Conservation (phyloP, 257 asterid genomes). For the Scutellaria galericulata region DNA sequence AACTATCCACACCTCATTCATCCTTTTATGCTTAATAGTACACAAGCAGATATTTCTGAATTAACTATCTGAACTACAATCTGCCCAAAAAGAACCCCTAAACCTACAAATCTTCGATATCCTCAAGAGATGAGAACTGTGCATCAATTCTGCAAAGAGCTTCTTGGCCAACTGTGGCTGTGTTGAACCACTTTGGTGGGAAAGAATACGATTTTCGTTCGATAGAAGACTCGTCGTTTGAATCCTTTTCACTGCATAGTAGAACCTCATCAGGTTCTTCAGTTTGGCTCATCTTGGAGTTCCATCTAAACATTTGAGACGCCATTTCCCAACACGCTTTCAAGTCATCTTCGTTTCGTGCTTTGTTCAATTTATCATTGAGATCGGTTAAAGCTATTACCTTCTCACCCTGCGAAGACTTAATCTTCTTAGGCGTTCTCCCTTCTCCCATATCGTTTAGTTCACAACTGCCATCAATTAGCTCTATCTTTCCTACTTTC, state of each 20-base stretch:
- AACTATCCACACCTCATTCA: too few relatives aligned
- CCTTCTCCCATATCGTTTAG: constrained; percentile 58
- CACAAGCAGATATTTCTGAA: neutral
- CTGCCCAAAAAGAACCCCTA: neutral
- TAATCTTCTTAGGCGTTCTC: constrained; percentile 54
- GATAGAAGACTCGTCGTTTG: constrained; percentile 25
- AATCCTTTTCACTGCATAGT: constrained; percentile 34
- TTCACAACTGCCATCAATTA: constrained; percentile 41
- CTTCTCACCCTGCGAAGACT: constrained; percentile 55
- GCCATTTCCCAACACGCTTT: constrained; percentile 67
- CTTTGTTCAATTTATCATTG: constrained; percentile 72
- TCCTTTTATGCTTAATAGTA: too few relatives aligned
- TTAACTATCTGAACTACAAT: constrained; percentile 6
- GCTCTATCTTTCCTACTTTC: constrained; percentile 55
- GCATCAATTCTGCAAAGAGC: constrained; percentile 53
- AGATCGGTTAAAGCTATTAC: constrained; percentile 56
- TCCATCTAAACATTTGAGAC: constrained; percentile 50
- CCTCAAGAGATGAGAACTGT: constrained; percentile 67
- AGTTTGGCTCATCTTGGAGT: constrained; percentile 31
- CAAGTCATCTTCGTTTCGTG: constrained; percentile 76
- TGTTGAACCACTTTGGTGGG: constrained; percentile 65
- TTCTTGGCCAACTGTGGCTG: constrained; percentile 53
- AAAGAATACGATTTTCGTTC: constrained; percentile 30
- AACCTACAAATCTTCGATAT: constrained; percentile 61
- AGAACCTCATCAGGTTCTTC: constrained; percentile 35